Evolutionary conservation across 2,329 filamentous ascomycete genomes (phyloP).

Genomic region (Aureobasidium pullulans): DNA sequence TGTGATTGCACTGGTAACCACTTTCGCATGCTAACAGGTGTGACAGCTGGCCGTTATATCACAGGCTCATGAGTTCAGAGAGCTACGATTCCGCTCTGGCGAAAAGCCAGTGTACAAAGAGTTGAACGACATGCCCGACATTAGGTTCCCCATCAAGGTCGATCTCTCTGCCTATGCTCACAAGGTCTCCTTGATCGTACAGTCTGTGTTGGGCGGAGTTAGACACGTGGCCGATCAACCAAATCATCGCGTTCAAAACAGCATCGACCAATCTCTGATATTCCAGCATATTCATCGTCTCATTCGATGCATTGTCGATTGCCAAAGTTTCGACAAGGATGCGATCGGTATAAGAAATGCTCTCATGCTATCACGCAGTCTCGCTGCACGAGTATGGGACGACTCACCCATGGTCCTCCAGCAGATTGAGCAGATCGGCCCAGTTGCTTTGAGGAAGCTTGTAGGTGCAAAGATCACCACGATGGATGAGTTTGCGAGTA

Average conservation of each 20-base stretch:
- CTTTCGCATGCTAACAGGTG: neutral
- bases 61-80: constrained; percentile 64
- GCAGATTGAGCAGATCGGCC: constrained; percentile 73
- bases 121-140: constrained; percentile 60
- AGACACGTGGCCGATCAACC: constrained; percentile 54
- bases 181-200: constrained; percentile 72
- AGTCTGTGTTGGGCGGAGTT: constrained; percentile 61
- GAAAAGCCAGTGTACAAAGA: constrained; percentile 65
- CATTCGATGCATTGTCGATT: constrained; percentile 69
- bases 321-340: constrained; percentile 56
- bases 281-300: constrained; percentile 64
- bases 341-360: constrained; percentile 60
- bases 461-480: constrained; percentile 61
- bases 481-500: constrained; percentile 60
- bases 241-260: constrained; percentile 50
- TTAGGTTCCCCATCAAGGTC: constrained; percentile 65
- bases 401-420: constrained; percentile 71
- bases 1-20: constrained; percentile 24
- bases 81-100: constrained; percentile 60
- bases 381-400: constrained; percentile 75
- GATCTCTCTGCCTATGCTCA: constrained; percentile 59
- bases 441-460: constrained; percentile 67
- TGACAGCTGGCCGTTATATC: constrained; percentile 58
- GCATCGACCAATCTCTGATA: constrained; percentile 54
- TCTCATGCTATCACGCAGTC: constrained; percentile 68